These are phyloP conservation scores for Brassica juncea DNA, from an alignment of 345 rosid genomes.

Conservation along the genomic window DNA sequence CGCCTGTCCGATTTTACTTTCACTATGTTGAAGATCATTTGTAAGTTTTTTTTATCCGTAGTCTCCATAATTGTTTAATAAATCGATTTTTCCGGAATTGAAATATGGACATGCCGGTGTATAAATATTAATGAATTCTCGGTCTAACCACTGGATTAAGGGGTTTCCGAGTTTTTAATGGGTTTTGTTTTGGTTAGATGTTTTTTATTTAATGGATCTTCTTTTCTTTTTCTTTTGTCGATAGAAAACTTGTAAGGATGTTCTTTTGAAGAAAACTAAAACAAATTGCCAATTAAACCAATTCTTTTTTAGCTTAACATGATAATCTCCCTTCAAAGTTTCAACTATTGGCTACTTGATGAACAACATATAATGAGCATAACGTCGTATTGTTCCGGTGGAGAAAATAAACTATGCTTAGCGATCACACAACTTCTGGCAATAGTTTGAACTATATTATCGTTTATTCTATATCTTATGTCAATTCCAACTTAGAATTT, in stretches of 20 bases:
- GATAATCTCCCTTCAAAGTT: not conserved
- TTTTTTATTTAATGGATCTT: not conserved
- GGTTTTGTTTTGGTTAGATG: not conserved
- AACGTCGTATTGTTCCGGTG: not conserved
- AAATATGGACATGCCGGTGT: too few relatives aligned
- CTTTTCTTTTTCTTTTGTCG: not conserved
- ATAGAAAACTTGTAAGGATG: not conserved
- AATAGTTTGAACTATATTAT: not conserved
- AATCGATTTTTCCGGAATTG: too few relatives aligned
- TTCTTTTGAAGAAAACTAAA: not conserved
- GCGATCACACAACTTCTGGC: not conserved
- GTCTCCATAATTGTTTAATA: too few relatives aligned
- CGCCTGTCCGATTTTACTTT: too few relatives aligned
- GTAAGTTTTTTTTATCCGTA: too few relatives aligned
- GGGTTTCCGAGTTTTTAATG: not conserved
- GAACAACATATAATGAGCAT: not conserved
- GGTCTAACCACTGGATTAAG: too few relatives aligned
- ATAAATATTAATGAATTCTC: too few relatives aligned
- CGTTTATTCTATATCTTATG: not conserved
- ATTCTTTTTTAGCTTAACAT: not conserved
- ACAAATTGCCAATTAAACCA: not conserved
- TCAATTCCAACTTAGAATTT: not conserved
- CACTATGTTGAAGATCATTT: too few relatives aligned
- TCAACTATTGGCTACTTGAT: not conserved
- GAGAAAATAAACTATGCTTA: not conserved